phyloP scores from a whole-genome alignment of 2,329 filamentous ascomycete genomes.

The Pestalotiopsis fici region DNA sequence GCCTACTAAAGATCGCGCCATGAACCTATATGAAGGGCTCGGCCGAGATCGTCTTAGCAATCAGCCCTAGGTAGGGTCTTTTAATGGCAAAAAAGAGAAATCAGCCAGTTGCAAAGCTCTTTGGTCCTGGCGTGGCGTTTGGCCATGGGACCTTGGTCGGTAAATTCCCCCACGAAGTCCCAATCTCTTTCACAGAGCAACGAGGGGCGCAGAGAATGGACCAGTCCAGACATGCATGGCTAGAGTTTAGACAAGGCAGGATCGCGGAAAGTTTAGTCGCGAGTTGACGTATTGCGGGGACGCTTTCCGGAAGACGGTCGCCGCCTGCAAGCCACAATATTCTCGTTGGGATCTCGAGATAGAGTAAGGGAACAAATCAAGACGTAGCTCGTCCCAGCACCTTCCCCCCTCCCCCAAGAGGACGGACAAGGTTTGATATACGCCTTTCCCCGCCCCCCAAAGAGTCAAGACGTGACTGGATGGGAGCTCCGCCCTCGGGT shows the following conservation, averaged over 20 bases:
- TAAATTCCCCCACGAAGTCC: too few species aligned
- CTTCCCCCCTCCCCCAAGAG: too few species aligned
- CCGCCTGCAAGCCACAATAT: neutral
- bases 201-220: neutral
- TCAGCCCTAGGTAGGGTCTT: neutral
- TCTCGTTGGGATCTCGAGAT: neutral
- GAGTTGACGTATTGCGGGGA: neutral
- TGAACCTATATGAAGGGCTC: neutral
- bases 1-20: neutral
- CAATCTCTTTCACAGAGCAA: too few species aligned
- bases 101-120: neutral
- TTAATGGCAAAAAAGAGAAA: neutral
- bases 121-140: neutral
- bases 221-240: neutral
- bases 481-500: neutral
- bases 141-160: neutral
- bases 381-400: too few species aligned
- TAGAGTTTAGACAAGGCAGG: neutral
- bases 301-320: neutral
- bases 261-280: neutral
- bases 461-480: neutral
- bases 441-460: neutral
- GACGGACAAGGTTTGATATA: neutral
- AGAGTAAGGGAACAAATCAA: neutral
- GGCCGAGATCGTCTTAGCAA: neutral